A percentile compares a stretch with the other conserved stretches of the same genome.
Conservation (phyloP, 306 rosid species). For the Trichosanthes truncata region DNA sequence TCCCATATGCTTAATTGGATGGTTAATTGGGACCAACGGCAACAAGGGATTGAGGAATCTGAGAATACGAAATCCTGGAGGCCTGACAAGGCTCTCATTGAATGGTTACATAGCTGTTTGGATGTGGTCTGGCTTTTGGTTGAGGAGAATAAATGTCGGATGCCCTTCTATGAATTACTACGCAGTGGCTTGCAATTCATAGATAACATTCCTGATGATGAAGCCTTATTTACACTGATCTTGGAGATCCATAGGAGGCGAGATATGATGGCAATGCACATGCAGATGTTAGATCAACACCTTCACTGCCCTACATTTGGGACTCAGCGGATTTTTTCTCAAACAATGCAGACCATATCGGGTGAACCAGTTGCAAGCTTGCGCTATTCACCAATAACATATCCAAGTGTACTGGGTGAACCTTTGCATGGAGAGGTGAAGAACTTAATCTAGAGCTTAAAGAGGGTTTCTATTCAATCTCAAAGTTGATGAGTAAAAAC, state of each 20-base stretch:
- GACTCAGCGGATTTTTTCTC: slow-evolving; percentile 64
- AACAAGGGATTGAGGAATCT: slow-evolving; percentile 56
- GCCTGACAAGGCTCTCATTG: slow-evolving; percentile 74
- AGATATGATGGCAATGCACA: slow-evolving; percentile 99
- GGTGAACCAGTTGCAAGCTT: slow-evolving; percentile 50
- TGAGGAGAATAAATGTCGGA: slow-evolving; percentile 83
- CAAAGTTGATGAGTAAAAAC: background rate
- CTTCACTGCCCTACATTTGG: slow-evolving; percentile 97
- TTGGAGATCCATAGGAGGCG: slow-evolving; percentile 95
- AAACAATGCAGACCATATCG: slow-evolving; percentile 50
- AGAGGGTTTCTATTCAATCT: background rate
- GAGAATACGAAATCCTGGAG: slow-evolving; percentile 53
- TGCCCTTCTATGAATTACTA: slow-evolving; percentile 89
- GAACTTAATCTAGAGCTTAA: slow-evolving; percentile 16
- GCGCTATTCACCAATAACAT: slow-evolving; percentile 87
- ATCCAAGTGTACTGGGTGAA: slow-evolving; percentile 95
- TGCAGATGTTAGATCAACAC: slow-evolving; percentile 99
- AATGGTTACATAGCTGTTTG: slow-evolving; percentile 96
- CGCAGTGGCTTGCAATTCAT: slow-evolving; percentile 89
- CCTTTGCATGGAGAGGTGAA: slow-evolving; percentile 96
- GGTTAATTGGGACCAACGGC: slow-evolving; percentile 93
- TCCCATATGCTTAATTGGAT: slow-evolving; percentile 91
- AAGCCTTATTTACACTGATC: slow-evolving; percentile 82
- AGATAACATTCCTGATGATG: slow-evolving; percentile 90
- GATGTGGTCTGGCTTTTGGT: slow-evolving; percentile 98